phyloP scores from a whole-genome alignment of 805 yeast genomes.

The Alloascoidea africana region DNA sequence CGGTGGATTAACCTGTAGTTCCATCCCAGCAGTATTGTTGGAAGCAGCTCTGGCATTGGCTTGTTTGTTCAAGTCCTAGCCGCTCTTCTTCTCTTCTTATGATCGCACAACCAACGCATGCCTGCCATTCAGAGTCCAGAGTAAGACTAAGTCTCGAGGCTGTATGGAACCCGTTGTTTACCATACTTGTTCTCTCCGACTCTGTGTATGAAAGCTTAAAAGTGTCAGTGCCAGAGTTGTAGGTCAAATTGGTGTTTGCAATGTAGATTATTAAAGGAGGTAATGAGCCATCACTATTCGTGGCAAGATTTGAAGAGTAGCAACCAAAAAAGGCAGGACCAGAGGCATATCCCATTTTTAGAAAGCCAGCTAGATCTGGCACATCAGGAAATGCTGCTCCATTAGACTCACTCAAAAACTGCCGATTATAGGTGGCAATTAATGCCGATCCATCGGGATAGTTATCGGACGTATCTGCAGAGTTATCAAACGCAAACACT shows the following conservation, averaged over 20 bases:
- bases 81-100: too few species aligned
- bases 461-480: slow-evolving; percentile 27
- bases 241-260: slow-evolving; percentile 59
- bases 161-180: slow-evolving; percentile 61
- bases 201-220: slow-evolving; percentile 46
- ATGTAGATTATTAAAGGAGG: slow-evolving; percentile 70
- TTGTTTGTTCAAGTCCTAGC: too few species aligned
- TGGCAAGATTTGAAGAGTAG: slow-evolving; percentile 45
- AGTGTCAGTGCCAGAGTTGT: slow-evolving; percentile 58
- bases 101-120: slow-evolving; percentile 74
- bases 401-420: slow-evolving; percentile 34
- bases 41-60: too few species aligned
- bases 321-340: slow-evolving; percentile 80
- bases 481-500: slow-evolving; percentile 45
- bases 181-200: slow-evolving; percentile 40
- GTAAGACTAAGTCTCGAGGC: slow-evolving; percentile 54
- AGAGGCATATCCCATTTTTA: slow-evolving; percentile 42
- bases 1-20: too few species aligned
- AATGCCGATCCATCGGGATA: slow-evolving; percentile 65
- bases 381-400: slow-evolving; percentile 66
- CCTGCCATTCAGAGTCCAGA: slow-evolving; percentile 49
- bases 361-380: slow-evolving; percentile 52
- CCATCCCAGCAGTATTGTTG: too few species aligned
- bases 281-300: slow-evolving; percentile 25
- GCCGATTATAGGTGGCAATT: slow-evolving; percentile 38